phyloP scores from a whole-genome alignment of 345 rosid species.

The Brassica incana region DNA sequence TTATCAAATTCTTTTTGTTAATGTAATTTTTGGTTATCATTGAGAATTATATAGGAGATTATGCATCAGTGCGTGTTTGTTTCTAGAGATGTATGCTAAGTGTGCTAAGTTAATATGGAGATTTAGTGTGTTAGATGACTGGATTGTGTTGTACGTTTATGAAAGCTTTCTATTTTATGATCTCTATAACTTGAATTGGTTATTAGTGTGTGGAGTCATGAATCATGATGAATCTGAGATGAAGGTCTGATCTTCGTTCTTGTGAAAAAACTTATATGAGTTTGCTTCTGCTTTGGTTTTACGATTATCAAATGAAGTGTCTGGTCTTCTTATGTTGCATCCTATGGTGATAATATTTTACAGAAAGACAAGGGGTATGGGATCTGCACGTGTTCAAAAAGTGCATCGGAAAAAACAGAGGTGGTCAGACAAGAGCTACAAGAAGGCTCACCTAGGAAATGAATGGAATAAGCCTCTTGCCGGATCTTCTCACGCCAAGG shows the following conservation, averaged over 20 bases:
- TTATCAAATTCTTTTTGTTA: not conserved
- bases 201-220: not conserved
- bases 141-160: not conserved
- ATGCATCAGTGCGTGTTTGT: not conserved
- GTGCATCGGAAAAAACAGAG: not conserved
- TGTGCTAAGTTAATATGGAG: not conserved
- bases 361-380: slow-evolving; percentile 1
- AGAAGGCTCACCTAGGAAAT: not conserved
- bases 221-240: not conserved
- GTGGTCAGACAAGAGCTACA: not conserved
- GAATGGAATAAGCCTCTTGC: not conserved
- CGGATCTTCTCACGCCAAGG: not conserved
- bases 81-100: not conserved
- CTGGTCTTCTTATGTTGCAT: not conserved
- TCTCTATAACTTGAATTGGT: not conserved
- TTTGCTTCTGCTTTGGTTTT: no score
- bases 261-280: no score
- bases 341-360: not conserved
- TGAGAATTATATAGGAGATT: not conserved
- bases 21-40: not conserved
- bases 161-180: not conserved
- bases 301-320: no score
- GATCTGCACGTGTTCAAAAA: not conserved
- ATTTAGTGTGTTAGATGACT: not conserved
- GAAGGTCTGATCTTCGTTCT: not conserved